A percentile compares a stretch with the other conserved stretches of the same genome.
These are phyloP conservation scores for Phytophthora multivora DNA, from an alignment of 352 stramenopile species.

Conservation along the genomic window DNA sequence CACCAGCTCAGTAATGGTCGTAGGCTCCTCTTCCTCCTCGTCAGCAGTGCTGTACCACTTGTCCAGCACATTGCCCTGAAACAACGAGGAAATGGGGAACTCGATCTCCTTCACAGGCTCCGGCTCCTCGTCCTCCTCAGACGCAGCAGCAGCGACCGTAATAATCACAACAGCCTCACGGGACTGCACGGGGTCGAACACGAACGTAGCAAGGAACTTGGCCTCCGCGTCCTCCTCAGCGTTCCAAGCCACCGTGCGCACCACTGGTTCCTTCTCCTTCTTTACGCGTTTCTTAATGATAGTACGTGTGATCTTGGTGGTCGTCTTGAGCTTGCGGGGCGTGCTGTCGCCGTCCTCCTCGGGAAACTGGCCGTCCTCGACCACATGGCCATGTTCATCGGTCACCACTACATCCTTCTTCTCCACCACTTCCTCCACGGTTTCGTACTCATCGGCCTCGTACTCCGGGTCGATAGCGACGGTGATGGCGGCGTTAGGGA, in stretches of 20 bases:
- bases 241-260: conserved; percentile 47
- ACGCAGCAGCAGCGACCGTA: conserved; percentile 44
- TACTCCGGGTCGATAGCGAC: conserved; percentile 82
- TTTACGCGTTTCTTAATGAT: conserved; percentile 64
- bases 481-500: conserved; percentile 60
- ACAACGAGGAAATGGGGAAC: conserved; percentile 74
- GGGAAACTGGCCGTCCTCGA: conserved; percentile 44
- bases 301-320: conserved; percentile 63
- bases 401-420: conserved; percentile 63
- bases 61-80: conserved; percentile 65
- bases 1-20: conserved; percentile 37
- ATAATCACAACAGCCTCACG: conserved; percentile 80
- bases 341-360: conserved; percentile 41
- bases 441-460: conserved; percentile 60
- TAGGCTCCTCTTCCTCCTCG: conserved; percentile 44
- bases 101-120: conserved; percentile 82
- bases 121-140: conserved; percentile 54
- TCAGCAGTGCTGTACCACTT: conserved; percentile 72
- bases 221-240: conserved; percentile 16
- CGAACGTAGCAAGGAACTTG: conserved; percentile 68
- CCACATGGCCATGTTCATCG: conserved; percentile 47
- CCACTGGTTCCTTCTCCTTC: conserved; percentile 50
- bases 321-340: conserved; percentile 56
- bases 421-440: conserved; percentile 59
- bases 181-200: conserved; percentile 86